Percentiles rank a stretch among this genome's conserved stretches.
phyloP scores from a whole-genome alignment of 371 early-diverging fungal genomes.

The Basidiobolus meristosporus region DNA sequence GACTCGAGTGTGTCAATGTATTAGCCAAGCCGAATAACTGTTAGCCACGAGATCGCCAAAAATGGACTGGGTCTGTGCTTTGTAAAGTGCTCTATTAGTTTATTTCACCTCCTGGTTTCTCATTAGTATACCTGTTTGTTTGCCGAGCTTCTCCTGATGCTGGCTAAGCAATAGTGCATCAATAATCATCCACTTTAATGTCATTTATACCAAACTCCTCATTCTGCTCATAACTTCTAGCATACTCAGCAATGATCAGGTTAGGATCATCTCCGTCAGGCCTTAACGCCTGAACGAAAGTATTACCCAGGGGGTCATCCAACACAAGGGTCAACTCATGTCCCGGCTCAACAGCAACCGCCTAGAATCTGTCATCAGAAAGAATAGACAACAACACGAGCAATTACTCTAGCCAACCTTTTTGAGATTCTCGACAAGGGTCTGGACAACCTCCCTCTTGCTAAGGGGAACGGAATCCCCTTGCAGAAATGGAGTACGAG shows the following conservation, averaged over 20 bases:
- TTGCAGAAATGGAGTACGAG: slow-evolving; percentile 38
- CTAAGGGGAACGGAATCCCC: slow-evolving; percentile 54
- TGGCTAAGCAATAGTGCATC: too few relatives aligned
- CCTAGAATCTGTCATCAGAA: too few relatives aligned
- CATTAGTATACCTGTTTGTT: too few relatives aligned
- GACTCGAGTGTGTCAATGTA: too few relatives aligned
- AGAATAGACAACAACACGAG: too few relatives aligned
- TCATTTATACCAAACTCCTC: slow-evolving; percentile 78
- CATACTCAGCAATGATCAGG: slow-evolving; percentile 72
- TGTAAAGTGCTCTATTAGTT: too few relatives aligned
- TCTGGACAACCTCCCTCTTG: slow-evolving; percentile 28
- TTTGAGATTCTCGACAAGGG: slow-evolving; percentile 45
- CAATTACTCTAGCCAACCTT: slow-evolving; percentile 29
- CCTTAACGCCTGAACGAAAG: slow-evolving; percentile 70
- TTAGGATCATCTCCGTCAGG: slow-evolving; percentile 88
- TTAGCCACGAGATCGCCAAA: too few relatives aligned
- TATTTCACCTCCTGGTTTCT: too few relatives aligned
- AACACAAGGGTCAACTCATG: slow-evolving; percentile 36
- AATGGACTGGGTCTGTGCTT: too few relatives aligned
- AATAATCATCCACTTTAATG: slow-evolving; percentile 40
- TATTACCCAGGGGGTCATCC: slow-evolving; percentile 85
- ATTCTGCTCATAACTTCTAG: slow-evolving; percentile 70
- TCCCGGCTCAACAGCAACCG: too few relatives aligned
- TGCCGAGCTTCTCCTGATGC: too few relatives aligned
- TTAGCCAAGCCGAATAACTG: too few relatives aligned